phyloP scores from a whole-genome alignment of 2,329 filamentous ascomycete species.

The Diaporthe sp. region DNA sequence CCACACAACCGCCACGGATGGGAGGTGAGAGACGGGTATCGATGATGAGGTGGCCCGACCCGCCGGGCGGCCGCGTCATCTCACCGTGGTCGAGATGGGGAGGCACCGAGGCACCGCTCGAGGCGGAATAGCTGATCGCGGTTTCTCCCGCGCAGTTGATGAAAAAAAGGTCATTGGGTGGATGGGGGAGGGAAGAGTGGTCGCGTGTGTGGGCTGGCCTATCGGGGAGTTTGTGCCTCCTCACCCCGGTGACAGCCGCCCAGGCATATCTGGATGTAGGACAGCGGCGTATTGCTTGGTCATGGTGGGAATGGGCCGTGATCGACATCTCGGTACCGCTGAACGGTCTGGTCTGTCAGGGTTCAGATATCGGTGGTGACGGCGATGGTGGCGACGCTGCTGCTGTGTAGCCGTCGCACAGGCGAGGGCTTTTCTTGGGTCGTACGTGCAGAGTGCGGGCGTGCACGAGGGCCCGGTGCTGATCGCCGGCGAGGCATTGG shows the following conservation, averaged over 20 bases:
- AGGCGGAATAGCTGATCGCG: neutral
- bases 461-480: neutral
- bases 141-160: neutral
- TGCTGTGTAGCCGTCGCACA: conserved; percentile 25
- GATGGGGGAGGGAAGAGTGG: neutral
- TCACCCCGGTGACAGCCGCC: conserved; percentile 10
- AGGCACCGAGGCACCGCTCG: neutral
- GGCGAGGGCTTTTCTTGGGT: neutral
- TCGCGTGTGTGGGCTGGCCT: neutral
- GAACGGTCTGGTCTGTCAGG: neutral
- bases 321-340: neutral
- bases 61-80: conserved; percentile 32
- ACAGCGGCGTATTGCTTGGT: neutral
- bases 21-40: conserved; percentile 9
- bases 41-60: conserved; percentile 14
- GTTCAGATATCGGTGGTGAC: neutral
- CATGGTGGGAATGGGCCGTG: neutral
- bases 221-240: neutral
- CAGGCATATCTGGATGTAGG: neutral
- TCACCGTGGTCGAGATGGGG: neutral
- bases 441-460: neutral
- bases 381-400: neutral
- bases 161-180: neutral
- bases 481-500: conserved; percentile 3
- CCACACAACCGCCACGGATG: neutral